phyloP scores from a whole-genome alignment of 2,329 filamentous ascomycete genomes.

The Aspergillus japonicus region DNA sequence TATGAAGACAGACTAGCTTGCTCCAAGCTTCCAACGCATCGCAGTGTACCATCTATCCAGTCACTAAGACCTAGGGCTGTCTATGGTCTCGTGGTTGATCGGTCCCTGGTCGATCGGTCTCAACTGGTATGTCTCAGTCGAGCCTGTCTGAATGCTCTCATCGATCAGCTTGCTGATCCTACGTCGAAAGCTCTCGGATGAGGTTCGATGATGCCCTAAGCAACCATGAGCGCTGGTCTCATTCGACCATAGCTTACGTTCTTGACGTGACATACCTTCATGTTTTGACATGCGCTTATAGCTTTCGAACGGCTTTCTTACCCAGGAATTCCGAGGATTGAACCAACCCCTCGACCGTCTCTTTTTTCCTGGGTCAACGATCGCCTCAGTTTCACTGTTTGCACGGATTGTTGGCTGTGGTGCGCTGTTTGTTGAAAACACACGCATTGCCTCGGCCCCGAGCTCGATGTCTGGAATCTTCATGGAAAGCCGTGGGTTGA shows the following conservation, averaged over 20 bases:
- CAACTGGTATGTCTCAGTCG: constrained; percentile 27
- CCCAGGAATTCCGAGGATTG: constrained; percentile 21
- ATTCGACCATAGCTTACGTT: background rate
- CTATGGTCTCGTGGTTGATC: constrained; percentile 9
- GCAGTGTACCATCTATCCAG: background rate
- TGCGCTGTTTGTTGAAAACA: constrained; percentile 1
- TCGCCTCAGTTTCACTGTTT: background rate
- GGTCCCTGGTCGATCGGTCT: constrained; percentile 15
- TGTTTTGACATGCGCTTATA: constrained; percentile 11
- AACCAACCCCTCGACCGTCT: constrained; percentile 16
- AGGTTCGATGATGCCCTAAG: constrained; percentile 26
- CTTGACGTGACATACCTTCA: constrained; percentile 12
- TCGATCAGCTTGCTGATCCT: constrained; percentile 35
- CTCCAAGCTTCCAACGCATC: background rate
- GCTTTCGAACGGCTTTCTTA: constrained; percentile 17
- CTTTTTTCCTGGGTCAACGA: constrained; percentile 3
- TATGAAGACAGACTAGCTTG: background rate
- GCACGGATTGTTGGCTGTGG: constrained; percentile 2
- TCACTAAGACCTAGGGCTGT: constrained; percentile 3
- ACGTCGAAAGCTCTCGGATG: constrained; percentile 35
- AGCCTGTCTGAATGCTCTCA: constrained; percentile 27
- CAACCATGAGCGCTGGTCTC: background rate
- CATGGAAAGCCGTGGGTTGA: background rate
- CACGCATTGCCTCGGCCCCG: background rate
- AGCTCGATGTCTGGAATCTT: background rate